Percentiles rank a stretch among this genome's conserved stretches.
phyloP scores from a whole-genome alignment of 495 filamentous ascomycete genomes.

The Penicillium pulvis region DNA sequence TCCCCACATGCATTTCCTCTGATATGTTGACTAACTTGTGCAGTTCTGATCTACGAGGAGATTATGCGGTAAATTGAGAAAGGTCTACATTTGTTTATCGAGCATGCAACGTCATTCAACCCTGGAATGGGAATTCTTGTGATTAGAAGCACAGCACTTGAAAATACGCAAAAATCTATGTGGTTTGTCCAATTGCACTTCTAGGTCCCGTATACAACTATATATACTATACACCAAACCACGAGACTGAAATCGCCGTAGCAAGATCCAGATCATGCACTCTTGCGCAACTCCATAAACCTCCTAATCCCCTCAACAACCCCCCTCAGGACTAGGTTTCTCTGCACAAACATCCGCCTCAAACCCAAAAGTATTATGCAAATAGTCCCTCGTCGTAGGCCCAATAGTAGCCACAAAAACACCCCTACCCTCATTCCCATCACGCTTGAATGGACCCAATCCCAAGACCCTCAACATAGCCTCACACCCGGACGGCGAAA shows the following conservation, averaged over 20 bases:
- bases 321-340: slow-evolving; percentile 83
- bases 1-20: background rate
- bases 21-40: slow-evolving; percentile 2
- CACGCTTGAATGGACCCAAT: slow-evolving; percentile 20
- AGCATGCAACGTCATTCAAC: slow-evolving; percentile 21
- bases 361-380: slow-evolving; percentile 66
- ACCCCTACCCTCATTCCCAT: slow-evolving; percentile 16
- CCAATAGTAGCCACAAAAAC: slow-evolving; percentile 85
- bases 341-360: slow-evolving; percentile 80
- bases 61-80: slow-evolving; percentile 81
- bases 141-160: slow-evolving; percentile 6
- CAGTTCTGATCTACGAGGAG: slow-evolving; percentile 93
- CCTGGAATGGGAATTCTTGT: slow-evolving; percentile 1
- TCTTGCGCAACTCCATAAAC: slow-evolving; percentile 43
- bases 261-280: background rate
- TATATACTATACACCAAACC: background rate
- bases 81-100: slow-evolving; percentile 6
- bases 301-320: slow-evolving; percentile 66
- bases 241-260: background rate
- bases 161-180: slow-evolving; percentile 8
- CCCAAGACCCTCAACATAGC: slow-evolving; percentile 72
- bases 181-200: background rate
- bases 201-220: slow-evolving; percentile 1
- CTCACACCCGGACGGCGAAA: slow-evolving; percentile 87
- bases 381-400: slow-evolving; percentile 82